Base-by-base conservation (phyloP, 257 asterid genomes). In the Ocimum tenuiflorum region DNA sequence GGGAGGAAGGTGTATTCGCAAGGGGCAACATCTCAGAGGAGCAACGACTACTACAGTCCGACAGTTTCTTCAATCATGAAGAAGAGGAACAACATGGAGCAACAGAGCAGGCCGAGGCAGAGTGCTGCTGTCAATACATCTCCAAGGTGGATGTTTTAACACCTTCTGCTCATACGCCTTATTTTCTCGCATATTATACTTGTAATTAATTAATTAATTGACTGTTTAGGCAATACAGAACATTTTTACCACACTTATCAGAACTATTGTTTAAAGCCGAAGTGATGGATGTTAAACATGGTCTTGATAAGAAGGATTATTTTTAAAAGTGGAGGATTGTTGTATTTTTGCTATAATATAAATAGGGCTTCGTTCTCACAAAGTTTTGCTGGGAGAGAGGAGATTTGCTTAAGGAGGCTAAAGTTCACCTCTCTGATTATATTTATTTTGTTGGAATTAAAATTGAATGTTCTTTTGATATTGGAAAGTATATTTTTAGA, bases 11-110 rank as follows among this genome's bases (percentile, higher is more conserved):
- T 89, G 38, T 77, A 87, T 53, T 92, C 99, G 0, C 99, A 83
- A 60, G 97, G 97, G 1, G 85, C 91, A 14, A 74, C 88, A 41
- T 87, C 94, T 39, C 94, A 91, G 17, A 84, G 94, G 82, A 84
- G 97, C 63, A 92, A 89, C 15, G 97, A 94, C 69, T 94, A 79
- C 69, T 94, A 45, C 56, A 86, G 95, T 70, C 99, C 99, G 7
- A 94, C 99, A 0, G 97, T 90, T 60, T 80, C 99, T 61, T 94
- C 99, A 2, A 83, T 87, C 68, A 85, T 94, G 97, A 94, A 91
- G 76, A 91, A 90, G 71, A 71, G 96, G 71, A 86, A 83, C 79
- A 80, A 76, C 74, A 14, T 73, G 73, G 89, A 79, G 79, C 83
- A 69, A 31, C 86, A 68, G 15, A 83, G 36, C 72, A 76, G 85